Base-by-base conservation (phyloP, 177 flowering plant genomes). In the Vitis hybrid region DNA sequence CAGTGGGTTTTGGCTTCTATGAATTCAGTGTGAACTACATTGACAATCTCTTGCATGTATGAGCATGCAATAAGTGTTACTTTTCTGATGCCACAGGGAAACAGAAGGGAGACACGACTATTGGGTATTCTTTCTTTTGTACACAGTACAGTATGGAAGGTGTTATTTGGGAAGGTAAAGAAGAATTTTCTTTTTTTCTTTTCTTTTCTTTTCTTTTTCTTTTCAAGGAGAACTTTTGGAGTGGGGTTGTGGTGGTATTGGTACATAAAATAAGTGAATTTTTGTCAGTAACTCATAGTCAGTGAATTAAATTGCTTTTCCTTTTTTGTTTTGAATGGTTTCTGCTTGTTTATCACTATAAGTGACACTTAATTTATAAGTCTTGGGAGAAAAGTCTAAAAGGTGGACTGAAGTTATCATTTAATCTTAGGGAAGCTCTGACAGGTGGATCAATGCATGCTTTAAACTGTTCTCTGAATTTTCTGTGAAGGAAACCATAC, bases 141-240 rank as follows among this genome's bases (percentile, higher is more conserved):
- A 26, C 98, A 93, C 74, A 93, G 92, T 81, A 96, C 99, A 39
- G 97, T 96, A n/a, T 93, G 98, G 99, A 96, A 96, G 82, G 98
- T 89, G 59, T 79, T 95, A 74, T 95, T 95, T 83, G 99, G 98
- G 76, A 95, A 95, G 90, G 99, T 90, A 57, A 59, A 66, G 52
- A 19, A 14, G 2, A 45, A 20, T 45, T 60, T 63, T 67, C 5
- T 15, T 22, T 16, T 26, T 9, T 10, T 54, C 53, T 10, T 48
- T 58, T 29, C 48, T 19, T 62, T 49, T 8, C 48, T 48, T 51
- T 54, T n/a, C 14, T 63, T 63, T 13, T 5, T 50, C 6, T 45
- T 13, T n/a, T 63, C 15, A 34, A 3, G 15, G 60, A 18, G 60
- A n/a, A 19, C 19, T 14, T 57, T 2, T 18, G 18, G 22, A 14